These are phyloP conservation scores for Chrysochromulina parva DNA, from an alignment of 78 protist genomes.

Conservation along the genomic window DNA sequence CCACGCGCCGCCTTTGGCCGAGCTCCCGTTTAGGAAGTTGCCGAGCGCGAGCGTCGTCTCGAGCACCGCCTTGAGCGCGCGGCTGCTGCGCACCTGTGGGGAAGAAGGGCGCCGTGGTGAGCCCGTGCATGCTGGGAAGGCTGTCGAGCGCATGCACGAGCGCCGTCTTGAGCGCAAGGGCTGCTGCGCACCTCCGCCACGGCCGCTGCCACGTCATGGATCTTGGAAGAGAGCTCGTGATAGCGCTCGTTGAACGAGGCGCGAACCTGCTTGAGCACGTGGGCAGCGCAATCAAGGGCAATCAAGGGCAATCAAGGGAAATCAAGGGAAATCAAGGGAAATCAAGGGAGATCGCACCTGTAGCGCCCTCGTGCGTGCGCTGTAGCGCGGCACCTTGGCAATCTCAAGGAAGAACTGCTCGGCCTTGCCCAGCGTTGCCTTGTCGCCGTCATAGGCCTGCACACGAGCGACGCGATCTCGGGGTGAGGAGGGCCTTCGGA, in stretches of 20 bases:
- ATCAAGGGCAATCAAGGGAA: too few relatives aligned
- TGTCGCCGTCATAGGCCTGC: not conserved
- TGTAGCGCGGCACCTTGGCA: not conserved
- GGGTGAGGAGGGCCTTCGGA: too few relatives aligned
- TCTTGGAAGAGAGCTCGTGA: too few relatives aligned
- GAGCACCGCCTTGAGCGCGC: not conserved
- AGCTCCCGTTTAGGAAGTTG: not conserved
- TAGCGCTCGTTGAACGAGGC: not conserved
- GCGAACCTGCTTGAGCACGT: too few relatives aligned
- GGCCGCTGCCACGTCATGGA: not conserved
- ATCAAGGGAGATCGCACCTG: too few relatives aligned
- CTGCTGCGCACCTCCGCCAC: too few relatives aligned
- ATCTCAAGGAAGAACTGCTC: not conserved
- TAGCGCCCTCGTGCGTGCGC: not conserved
- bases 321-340: too few relatives aligned
- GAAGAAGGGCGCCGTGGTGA: too few relatives aligned
- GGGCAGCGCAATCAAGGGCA: too few relatives aligned
- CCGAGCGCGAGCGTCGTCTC: not conserved
- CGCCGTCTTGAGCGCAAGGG: too few relatives aligned
- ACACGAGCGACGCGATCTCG: not conserved
- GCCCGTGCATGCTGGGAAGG: too few relatives aligned
- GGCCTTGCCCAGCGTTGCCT: not conserved
- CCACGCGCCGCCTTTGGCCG: not conserved
- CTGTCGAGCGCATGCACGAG: too few relatives aligned
- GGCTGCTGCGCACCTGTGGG: not conserved